Evolutionary conservation across 2,329 filamentous ascomycete genomes (phyloP).

Genomic region (Aureobasidium pullulans): DNA sequence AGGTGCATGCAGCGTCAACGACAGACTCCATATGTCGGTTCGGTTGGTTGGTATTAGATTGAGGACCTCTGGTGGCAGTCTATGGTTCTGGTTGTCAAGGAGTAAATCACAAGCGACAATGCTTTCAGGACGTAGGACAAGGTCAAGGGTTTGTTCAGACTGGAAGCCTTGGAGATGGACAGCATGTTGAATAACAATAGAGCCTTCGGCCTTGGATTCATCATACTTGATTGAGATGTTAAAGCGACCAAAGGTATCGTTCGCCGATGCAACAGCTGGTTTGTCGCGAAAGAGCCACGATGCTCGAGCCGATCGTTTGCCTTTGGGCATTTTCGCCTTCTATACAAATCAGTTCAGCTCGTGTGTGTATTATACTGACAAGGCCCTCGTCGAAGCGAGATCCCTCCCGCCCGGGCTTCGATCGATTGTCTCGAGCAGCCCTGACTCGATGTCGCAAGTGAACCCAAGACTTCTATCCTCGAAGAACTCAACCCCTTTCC

Average conservation of each 20-base stretch:
- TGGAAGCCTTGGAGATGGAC: constrained; percentile 2
- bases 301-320: background rate
- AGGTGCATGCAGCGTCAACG: background rate
- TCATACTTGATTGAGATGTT: constrained; percentile 5
- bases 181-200: background rate
- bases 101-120: background rate
- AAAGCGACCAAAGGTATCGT: background rate
- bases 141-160: background rate
- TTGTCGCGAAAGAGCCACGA: constrained; percentile 12
- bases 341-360: background rate
- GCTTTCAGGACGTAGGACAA: constrained; percentile 9
- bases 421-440: constrained; percentile 5
- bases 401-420: constrained; percentile 11
- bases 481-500: background rate
- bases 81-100: background rate
- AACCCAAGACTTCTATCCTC: background rate
- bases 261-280: background rate
- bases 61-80: constrained; percentile 1
- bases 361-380: background rate
- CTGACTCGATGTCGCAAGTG: background rate
- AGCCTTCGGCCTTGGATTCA: background rate
- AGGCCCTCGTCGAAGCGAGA: background rate
- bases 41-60: background rate
- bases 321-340: background rate
- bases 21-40: background rate